A percentile compares a stretch with the other conserved stretches of the same genome.
Evolutionary conservation across 2,329 filamentous ascomycete species (phyloP).

Genomic region (Venturia nashicola): DNA sequence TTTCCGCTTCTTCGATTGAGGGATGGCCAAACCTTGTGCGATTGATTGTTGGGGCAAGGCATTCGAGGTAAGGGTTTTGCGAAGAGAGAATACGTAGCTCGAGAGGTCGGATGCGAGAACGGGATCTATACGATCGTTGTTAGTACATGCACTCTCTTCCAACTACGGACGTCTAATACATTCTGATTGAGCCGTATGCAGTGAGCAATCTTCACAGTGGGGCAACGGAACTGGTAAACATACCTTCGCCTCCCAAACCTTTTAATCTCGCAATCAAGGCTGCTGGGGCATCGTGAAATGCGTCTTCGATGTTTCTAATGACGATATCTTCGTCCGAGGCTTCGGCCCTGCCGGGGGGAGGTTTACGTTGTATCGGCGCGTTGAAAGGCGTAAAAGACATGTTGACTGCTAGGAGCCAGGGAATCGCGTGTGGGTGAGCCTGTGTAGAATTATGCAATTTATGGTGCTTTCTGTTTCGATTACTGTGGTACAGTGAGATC

Average conservation of each 20-base stretch:
- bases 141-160: background rate
- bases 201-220: too few species aligned
- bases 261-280: conserved; percentile 2
- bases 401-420: background rate
- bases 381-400: conserved; percentile 7
- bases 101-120: background rate
- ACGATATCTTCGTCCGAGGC: background rate
- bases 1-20: conserved; percentile 25
- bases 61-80: background rate
- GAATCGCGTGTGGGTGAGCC: background rate
- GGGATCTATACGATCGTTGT: conserved; percentile 1
- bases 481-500: too few species aligned
- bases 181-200: too few species aligned
- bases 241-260: conserved; percentile 2
- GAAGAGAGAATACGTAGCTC: conserved; percentile 1
- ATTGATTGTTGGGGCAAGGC: conserved; percentile 16
- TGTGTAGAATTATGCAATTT: background rate
- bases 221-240: background rate
- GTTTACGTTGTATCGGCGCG: background rate
- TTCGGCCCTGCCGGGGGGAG: background rate
- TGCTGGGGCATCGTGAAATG: conserved; percentile 5
- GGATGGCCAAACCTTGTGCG: background rate
- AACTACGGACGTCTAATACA: background rate
- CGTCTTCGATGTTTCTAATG: background rate
- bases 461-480: background rate